Conservation (phyloP, 179 eudicot species). For the Beta macrorhiza region DNA sequence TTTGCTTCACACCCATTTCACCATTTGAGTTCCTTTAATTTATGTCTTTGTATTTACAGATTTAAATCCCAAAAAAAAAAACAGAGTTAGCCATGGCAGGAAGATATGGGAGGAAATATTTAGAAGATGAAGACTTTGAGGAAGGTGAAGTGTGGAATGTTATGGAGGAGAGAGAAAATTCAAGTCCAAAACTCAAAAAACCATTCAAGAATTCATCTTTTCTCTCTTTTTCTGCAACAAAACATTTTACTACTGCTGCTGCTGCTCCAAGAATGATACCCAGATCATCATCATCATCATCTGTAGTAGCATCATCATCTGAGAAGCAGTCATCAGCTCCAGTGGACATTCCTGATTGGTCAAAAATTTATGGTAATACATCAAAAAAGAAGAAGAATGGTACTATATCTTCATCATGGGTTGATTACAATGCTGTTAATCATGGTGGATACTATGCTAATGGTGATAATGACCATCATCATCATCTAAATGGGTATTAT, state of each 20-base stretch:
- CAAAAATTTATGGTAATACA: conserved; percentile 41
- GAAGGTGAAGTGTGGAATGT: conserved; percentile 64
- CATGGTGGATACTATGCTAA: conserved; percentile 3
- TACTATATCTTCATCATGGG: conserved; percentile 22
- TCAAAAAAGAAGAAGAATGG: conserved; percentile 14
- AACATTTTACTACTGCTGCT: background rate
- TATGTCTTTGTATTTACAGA: background rate
- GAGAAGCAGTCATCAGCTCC: conserved; percentile 60
- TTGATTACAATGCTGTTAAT: conserved; percentile 9
- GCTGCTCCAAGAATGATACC: conserved; percentile 53
- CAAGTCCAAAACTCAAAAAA: conserved; percentile 18
- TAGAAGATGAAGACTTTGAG: conserved; percentile 50
- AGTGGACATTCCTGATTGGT: conserved; percentile 56
- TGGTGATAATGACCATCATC: conserved; percentile 16
- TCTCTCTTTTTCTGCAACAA: conserved; percentile 3
- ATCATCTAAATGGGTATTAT: conserved; percentile 15
- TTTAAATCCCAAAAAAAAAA: background rate
- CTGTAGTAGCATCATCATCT: conserved; percentile 11
- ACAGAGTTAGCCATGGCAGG: conserved; percentile 11
- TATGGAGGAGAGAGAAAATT: conserved; percentile 33
- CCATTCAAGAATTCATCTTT: conserved; percentile 19
- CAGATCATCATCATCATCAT: conserved; percentile 27
- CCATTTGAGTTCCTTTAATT: background rate
- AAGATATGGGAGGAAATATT: conserved; percentile 31
- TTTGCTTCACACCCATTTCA: conserved; percentile 19